These are phyloP conservation scores for Pseudogymnoascus sp. DNA, from an alignment of 2,329 filamentous ascomycete species.

Conservation along the genomic window DNA sequence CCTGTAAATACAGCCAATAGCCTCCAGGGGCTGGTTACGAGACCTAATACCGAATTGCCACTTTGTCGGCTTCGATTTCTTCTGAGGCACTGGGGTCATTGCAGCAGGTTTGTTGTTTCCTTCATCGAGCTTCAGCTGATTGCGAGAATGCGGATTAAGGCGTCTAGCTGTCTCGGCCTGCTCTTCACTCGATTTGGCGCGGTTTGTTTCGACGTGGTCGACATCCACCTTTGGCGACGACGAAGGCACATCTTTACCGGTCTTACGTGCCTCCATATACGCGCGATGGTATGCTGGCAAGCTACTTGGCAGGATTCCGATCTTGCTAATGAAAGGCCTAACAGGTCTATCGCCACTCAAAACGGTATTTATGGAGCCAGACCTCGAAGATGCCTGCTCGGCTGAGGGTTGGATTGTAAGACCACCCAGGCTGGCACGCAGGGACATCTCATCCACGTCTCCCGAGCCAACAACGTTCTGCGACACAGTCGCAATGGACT, in stretches of 20 bases:
- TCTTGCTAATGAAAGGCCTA: slow-evolving; percentile 56
- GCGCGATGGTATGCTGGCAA: slow-evolving; percentile 85
- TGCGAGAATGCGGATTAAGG: slow-evolving; percentile 77
- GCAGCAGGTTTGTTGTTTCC: slow-evolving; percentile 50
- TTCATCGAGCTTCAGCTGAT: slow-evolving; percentile 60
- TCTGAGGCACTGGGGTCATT: slow-evolving; percentile 56
- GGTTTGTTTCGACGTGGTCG: slow-evolving; percentile 27
- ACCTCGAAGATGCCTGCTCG: neutral
- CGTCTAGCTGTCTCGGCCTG: slow-evolving; percentile 73
- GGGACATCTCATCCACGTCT: neutral
- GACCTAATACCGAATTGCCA: slow-evolving; percentile 99
- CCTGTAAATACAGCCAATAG: slow-evolving; percentile 90
- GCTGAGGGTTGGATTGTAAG: neutral
- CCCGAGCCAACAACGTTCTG: neutral
- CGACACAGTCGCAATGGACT: neutral
- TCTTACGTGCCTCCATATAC: slow-evolving; percentile 67
- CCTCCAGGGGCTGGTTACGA: slow-evolving; percentile 87
- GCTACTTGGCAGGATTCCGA: slow-evolving; percentile 86
- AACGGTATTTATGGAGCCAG: slow-evolving; percentile 22
- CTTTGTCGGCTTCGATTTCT: slow-evolving; percentile 72
- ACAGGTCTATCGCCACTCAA: slow-evolving; percentile 25
- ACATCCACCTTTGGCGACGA: slow-evolving; percentile 42
- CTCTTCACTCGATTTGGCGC: slow-evolving; percentile 55
- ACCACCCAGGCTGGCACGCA: neutral
- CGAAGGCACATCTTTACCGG: slow-evolving; percentile 42